Evolutionary conservation across 345 rosid species (phyloP), one percentile per base, ranked within the genome.

Genomic region (Durio zibethinus): DNA sequence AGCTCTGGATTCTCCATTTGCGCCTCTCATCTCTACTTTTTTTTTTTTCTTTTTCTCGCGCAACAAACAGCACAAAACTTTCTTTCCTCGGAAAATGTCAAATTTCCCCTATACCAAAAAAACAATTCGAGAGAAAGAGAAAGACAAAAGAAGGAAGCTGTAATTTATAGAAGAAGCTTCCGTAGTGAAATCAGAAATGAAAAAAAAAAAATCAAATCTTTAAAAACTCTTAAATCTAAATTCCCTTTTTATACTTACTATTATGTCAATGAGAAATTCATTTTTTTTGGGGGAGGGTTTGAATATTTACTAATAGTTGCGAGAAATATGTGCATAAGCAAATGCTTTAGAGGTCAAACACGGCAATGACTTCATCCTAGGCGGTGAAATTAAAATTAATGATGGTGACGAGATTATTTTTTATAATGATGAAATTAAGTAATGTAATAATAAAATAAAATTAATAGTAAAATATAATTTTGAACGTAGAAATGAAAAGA

Each of bases 1-100:
- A 35, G 82, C 83, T 79, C 86, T 82, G 33, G 86, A 60, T 38
- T 84, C 87, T 70, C 83, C 78, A 74, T 76, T 77, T 14, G 62
- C 83, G 80, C 79, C 63, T 84, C 94, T 89, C 93, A 87, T 91
- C 82, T 78, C 76, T 53, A 16, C 35, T 53, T 29, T 0, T 43
- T 15, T 67, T 31, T 25, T 16, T 43, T 16, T n/a, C 1, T 7
- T 47, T 72, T 79, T 54, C 72, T 78, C 42, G 63, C 38, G 12
- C 57, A 50, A 38, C 57, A 54, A 76, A 31, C 68, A 74, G 65
- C 62, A 31, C 48, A 33, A 62, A 45, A 15, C 61, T 42, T 68
- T 68, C 43, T 73, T 64, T 36, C 54, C 67, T 21, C 0, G 42
- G 60, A 82, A 78, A 79, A 64, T 59, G 60, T 72, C 75, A 83